phyloP scores from a whole-genome alignment of 495 filamentous ascomycete genomes.

The Geoglossum glabrum region DNA sequence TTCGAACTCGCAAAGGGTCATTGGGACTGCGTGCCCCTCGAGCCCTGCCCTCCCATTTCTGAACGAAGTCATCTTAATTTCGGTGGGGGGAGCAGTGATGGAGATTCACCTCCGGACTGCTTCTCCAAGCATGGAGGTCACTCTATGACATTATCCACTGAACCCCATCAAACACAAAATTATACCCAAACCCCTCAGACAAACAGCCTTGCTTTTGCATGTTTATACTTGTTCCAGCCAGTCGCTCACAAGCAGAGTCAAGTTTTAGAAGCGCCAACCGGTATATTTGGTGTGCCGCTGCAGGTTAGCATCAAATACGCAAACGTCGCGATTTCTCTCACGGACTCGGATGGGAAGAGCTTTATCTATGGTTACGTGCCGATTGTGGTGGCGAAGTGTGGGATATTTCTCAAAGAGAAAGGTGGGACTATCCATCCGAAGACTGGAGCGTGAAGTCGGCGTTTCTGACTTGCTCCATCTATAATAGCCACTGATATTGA shows the following conservation, averaged over 20 bases:
- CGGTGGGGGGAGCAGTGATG: background rate
- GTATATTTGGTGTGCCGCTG: slow-evolving; percentile 89
- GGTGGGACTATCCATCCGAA: slow-evolving; percentile 27
- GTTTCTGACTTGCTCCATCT: background rate
- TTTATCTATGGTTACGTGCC: slow-evolving; percentile 98
- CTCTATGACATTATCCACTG: background rate
- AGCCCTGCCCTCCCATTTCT: background rate
- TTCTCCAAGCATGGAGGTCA: background rate
- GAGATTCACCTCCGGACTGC: background rate
- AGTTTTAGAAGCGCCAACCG: slow-evolving; percentile 18
- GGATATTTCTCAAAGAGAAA: slow-evolving; percentile 96
- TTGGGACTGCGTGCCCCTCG: slow-evolving; percentile 1
- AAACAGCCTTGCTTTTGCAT: background rate
- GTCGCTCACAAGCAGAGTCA: background rate
- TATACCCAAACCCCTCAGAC: background rate
- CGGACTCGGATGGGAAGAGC: slow-evolving; percentile 73
- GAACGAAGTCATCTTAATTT: background rate
- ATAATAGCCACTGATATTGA: slow-evolving; percentile 75
- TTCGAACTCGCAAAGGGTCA: slow-evolving; percentile 2
- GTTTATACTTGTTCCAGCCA: background rate
- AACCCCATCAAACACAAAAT: background rate
- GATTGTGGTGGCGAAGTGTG: slow-evolving; percentile 96
- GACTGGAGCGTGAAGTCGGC: background rate
- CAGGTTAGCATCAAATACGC: slow-evolving; percentile 92
- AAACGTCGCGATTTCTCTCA: slow-evolving; percentile 93